phyloP scores from a whole-genome alignment of 192 early-diverging fungal species.

The Coemansia sp. region DNA sequence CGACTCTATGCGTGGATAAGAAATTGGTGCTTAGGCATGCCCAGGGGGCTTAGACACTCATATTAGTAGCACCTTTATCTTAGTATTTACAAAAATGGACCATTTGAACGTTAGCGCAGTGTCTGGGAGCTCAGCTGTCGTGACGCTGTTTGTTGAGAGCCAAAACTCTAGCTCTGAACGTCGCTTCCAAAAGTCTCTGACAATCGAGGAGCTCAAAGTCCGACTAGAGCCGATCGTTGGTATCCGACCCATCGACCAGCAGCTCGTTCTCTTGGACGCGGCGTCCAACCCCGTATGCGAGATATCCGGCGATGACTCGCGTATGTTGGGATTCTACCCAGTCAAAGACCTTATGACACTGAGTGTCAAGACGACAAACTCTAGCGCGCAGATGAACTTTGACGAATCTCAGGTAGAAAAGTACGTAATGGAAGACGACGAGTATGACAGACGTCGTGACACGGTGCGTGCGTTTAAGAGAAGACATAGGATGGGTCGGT shows the following conservation, averaged over 20 bases:
- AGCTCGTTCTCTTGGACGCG: slow-evolving; percentile 61
- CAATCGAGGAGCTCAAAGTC: slow-evolving; percentile 51
- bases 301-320: slow-evolving; percentile 59
- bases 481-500: slow-evolving; percentile 87
- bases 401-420: slow-evolving; percentile 93
- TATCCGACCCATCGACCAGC: slow-evolving; percentile 70
- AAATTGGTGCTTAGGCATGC: no score
- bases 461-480: slow-evolving; percentile 89
- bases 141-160: slow-evolving; percentile 88
- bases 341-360: slow-evolving; percentile 81
- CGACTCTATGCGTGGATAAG: background rate
- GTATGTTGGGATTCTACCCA: slow-evolving; percentile 87
- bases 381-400: slow-evolving; percentile 65
- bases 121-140: slow-evolving; percentile 57
- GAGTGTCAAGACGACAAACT: slow-evolving; percentile 55
- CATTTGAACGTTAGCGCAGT: background rate
- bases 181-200: slow-evolving; percentile 67
- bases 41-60: no score
- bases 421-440: slow-evolving; percentile 86
- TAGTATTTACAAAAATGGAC: background rate
- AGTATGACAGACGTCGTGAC: slow-evolving; percentile 83
- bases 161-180: slow-evolving; percentile 84
- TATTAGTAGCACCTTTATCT: background rate
- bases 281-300: slow-evolving; percentile 54
- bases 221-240: slow-evolving; percentile 94